phyloP scores from a whole-genome alignment of 2,329 filamentous ascomycete species.

The Fusarium sp. region DNA sequence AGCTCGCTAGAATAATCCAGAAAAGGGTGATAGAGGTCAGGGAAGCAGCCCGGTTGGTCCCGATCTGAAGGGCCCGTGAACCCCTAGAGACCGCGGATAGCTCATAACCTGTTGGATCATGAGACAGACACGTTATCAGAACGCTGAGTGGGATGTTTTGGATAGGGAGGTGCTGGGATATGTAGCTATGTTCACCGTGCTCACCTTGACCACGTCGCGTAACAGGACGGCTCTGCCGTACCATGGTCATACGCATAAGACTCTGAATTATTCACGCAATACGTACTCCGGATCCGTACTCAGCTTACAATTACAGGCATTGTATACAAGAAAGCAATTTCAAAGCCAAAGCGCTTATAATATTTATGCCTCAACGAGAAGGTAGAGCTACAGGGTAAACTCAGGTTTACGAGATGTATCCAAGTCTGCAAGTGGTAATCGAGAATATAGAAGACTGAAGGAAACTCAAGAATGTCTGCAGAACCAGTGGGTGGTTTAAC shows the following conservation, averaged over 20 bases:
- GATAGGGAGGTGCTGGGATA: slow-evolving; percentile 3
- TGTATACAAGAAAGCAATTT: background rate
- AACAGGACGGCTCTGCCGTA: slow-evolving; percentile 36
- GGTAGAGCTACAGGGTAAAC: background rate
- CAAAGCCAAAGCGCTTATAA: too few species aligned
- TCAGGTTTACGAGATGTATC: too few species aligned
- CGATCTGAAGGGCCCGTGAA: slow-evolving; percentile 36
- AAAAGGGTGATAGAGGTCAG: slow-evolving; percentile 13
- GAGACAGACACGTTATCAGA: slow-evolving; percentile 42
- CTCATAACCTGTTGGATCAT: slow-evolving; percentile 36
- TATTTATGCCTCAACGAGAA: too few species aligned
- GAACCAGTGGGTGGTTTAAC: too few species aligned
- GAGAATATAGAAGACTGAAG: too few species aligned
- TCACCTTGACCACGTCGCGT: slow-evolving; percentile 21
- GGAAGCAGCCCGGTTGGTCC: slow-evolving; percentile 42
- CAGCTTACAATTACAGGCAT: background rate
- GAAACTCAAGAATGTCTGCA: too few species aligned
- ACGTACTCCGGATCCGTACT: background rate
- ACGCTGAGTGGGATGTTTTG: slow-evolving; percentile 42
- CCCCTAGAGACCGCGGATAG: slow-evolving; percentile 3
- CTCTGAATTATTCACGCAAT: slow-evolving; percentile 40
- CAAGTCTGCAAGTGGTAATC: background rate
- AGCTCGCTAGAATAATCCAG: slow-evolving; percentile 32
- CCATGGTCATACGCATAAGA: slow-evolving; percentile 11
- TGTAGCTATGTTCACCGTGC: slow-evolving; percentile 24